phyloP scores from a whole-genome alignment of 1,139 yeast genomes.

The Lodderomyces oxycetoniae region DNA sequence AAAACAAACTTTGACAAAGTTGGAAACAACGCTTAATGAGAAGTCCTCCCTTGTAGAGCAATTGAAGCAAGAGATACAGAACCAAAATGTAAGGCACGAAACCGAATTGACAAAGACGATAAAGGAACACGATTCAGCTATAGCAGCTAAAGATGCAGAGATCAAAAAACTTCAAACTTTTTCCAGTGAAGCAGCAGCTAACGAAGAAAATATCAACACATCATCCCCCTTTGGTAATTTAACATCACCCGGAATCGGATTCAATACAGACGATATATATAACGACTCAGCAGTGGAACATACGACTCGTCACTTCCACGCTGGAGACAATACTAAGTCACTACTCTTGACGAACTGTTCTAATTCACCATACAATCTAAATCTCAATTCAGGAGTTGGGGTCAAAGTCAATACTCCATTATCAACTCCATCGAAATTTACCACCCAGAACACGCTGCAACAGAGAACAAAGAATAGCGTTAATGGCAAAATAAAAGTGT shows the following conservation, averaged over 20 bases:
- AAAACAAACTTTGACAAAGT: not conserved
- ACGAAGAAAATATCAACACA: not conserved
- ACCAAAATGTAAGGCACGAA: not conserved
- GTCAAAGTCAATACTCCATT: too few species aligned
- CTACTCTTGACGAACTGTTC: too few species aligned
- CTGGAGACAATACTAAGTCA: not conserved
- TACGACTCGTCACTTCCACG: not conserved
- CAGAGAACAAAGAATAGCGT: too few species aligned
- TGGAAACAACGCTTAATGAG: not conserved
- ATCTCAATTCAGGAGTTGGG: too few species aligned
- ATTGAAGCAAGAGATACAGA: not conserved
- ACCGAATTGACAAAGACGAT: not conserved
- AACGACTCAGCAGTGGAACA: constrained; percentile 3
- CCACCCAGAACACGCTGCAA: too few species aligned
- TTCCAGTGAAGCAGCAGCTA: constrained; percentile 1
- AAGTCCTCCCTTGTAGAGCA: not conserved
- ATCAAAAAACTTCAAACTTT: constrained; percentile 3
- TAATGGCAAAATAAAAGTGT: too few species aligned
- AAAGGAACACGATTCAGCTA: constrained; percentile 1
- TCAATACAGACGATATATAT: constrained; percentile 5
- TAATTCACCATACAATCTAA: too few species aligned
- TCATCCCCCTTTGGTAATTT: too few species aligned
- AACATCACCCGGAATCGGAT: constrained; percentile 4
- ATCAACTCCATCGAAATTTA: too few species aligned
- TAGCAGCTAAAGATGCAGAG: constrained; percentile 5